These are phyloP conservation scores for Aegilops longissima DNA, from an alignment of 176 grass and related monocot species.

Conservation along the genomic window DNA sequence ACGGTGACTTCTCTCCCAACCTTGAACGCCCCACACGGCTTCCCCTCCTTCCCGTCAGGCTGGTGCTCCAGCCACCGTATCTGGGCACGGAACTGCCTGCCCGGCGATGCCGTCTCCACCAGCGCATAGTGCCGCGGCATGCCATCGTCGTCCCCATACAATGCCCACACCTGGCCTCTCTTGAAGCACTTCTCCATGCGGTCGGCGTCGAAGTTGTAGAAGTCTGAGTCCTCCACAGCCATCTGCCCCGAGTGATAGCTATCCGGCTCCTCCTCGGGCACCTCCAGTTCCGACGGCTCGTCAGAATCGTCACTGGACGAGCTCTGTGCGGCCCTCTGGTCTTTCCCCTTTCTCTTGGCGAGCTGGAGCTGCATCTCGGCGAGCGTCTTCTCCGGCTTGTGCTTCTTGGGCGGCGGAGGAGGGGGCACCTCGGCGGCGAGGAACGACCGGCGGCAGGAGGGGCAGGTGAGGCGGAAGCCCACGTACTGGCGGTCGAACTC, in stretches of 20 bases:
- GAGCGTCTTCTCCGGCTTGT: constrained; percentile 51
- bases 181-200: constrained; percentile 68
- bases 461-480: constrained; percentile 76
- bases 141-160: constrained; percentile 86
- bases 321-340: constrained; percentile 4
- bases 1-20: constrained; percentile 51
- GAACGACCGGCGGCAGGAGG: constrained; percentile 82
- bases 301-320: constrained; percentile 12
- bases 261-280: constrained; percentile 22
- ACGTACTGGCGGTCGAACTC: constrained; percentile 84
- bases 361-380: constrained; percentile 75
- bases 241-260: constrained; percentile 48
- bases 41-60: constrained; percentile 33
- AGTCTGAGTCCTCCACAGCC: constrained; percentile 86
- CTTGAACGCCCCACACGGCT: constrained; percentile 76
- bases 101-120: constrained; percentile 49
- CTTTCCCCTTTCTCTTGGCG: constrained; percentile 44
- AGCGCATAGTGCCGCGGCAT: constrained; percentile 79
- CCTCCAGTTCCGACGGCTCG: background rate
- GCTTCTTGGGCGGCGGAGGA: constrained; percentile 42
- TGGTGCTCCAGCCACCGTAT: constrained; percentile 73
- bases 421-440: constrained; percentile 68
- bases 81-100: constrained; percentile 38
- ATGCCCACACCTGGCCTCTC: constrained; percentile 89
- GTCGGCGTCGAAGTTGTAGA: constrained; percentile 85